These are phyloP conservation scores for Tetrahymena malaccensis DNA, from an alignment of 73 alveolate species.

Conservation along the genomic window DNA sequence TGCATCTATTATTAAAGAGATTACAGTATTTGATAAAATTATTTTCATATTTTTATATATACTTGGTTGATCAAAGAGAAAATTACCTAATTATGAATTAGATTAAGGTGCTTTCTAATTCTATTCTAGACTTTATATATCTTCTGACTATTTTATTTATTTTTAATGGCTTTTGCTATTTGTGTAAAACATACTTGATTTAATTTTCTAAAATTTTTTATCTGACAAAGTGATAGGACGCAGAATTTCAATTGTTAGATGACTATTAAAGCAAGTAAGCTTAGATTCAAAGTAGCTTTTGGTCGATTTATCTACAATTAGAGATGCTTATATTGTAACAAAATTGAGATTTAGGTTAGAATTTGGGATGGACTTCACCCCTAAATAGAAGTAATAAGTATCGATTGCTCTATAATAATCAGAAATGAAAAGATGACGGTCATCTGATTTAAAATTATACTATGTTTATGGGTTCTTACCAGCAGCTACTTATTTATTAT, in stretches of 20 bases:
- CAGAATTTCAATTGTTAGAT: not conserved
- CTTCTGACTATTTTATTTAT: not conserved
- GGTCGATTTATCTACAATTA: not conserved
- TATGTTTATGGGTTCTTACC: not conserved
- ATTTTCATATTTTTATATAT: too few relatives aligned
- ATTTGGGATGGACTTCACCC: not conserved
- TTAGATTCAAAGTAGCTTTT: not conserved
- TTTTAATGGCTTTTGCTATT: not conserved
- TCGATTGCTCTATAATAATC: not conserved
- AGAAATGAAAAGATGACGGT: not conserved
- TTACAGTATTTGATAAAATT: not conserved
- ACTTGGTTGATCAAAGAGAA: not conserved
- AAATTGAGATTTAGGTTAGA: not conserved
- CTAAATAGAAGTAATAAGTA: not conserved
- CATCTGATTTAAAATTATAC: not conserved
- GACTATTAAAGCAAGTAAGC: not conserved
- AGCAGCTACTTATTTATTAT: not conserved
- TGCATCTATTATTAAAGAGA: not conserved
- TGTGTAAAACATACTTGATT: not conserved
- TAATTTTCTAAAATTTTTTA: not conserved
- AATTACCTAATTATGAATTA: not conserved
- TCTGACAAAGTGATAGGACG: not conserved
- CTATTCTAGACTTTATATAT: not conserved
- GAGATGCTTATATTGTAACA: not conserved
- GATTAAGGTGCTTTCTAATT: not conserved